Conservation (phyloP, 1,284 basidiomycete genomes). For the Exsudoporus floridanus region DNA sequence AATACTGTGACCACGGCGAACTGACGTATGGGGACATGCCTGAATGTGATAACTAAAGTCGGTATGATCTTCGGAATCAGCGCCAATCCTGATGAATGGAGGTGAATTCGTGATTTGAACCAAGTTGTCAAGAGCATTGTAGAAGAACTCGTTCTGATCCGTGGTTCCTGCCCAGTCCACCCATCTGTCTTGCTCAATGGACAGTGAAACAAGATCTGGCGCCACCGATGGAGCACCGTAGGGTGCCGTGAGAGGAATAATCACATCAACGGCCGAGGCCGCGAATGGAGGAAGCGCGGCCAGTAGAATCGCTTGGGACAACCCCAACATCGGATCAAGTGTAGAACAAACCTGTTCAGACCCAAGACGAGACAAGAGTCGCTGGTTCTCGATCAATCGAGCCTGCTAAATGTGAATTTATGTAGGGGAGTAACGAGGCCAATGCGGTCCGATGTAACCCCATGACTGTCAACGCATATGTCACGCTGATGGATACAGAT, state of each 20-base stretch:
- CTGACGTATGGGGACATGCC: conserved; percentile 29
- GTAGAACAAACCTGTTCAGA: neutral
- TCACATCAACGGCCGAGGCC: conserved; percentile 16
- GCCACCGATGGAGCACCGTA: conserved; percentile 35
- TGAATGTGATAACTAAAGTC: conserved; percentile 46
- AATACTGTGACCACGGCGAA: conserved; percentile 1
- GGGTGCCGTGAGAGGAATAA: conserved; percentile 24
- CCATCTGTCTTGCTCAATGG: conserved; percentile 71
- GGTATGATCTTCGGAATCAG: conserved; percentile 63
- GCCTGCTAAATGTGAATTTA: neutral
- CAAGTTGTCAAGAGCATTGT: conserved; percentile 56
- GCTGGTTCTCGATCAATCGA: neutral
- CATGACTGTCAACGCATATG: conserved; percentile 5
- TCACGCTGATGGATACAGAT: neutral
- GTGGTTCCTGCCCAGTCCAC: conserved; percentile 58
- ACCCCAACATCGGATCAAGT: conserved; percentile 3
- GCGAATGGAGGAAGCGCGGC: neutral
- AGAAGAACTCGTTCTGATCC: conserved; percentile 53
- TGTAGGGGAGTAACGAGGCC: neutral
- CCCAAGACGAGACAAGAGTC: neutral
- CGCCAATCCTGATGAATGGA: conserved; percentile 61
- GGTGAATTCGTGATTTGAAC: conserved; percentile 53
- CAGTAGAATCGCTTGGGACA: conserved; percentile 1
- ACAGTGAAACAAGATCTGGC: conserved; percentile 56
- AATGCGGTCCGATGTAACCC: neutral